phyloP scores from a whole-genome alignment of 345 rosid species.

The Dipteronia dyeriana region DNA sequence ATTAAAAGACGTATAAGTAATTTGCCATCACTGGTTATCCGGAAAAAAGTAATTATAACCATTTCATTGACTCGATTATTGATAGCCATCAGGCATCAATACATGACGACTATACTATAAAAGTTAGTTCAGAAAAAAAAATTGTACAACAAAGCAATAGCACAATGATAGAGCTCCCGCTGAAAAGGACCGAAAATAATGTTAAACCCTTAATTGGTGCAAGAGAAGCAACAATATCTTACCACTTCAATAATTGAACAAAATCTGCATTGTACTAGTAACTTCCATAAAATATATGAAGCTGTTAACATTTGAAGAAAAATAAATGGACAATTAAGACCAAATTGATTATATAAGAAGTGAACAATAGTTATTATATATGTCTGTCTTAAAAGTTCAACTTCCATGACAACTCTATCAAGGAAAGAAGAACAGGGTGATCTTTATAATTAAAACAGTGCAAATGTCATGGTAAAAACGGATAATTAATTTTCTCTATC shows the following conservation, averaged over 20 bases:
- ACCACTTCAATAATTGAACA: background rate
- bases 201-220: background rate
- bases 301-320: background rate
- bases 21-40: background rate
- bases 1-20: background rate
- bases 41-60: background rate
- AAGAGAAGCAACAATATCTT: background rate
- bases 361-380: background rate
- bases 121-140: background rate
- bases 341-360: background rate
- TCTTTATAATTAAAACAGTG: background rate
- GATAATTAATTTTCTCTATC: background rate
- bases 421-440: background rate
- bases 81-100: background rate
- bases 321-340: background rate
- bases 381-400: background rate
- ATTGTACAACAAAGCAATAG: background rate
- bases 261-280: background rate
- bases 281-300: background rate
- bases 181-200: background rate
- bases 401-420: background rate
- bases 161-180: background rate
- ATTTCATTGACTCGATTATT: background rate
- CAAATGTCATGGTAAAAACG: background rate
- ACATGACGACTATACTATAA: background rate